phyloP scores from a whole-genome alignment of 441 rosid genomes.

The Eutrema salsugineum region DNA sequence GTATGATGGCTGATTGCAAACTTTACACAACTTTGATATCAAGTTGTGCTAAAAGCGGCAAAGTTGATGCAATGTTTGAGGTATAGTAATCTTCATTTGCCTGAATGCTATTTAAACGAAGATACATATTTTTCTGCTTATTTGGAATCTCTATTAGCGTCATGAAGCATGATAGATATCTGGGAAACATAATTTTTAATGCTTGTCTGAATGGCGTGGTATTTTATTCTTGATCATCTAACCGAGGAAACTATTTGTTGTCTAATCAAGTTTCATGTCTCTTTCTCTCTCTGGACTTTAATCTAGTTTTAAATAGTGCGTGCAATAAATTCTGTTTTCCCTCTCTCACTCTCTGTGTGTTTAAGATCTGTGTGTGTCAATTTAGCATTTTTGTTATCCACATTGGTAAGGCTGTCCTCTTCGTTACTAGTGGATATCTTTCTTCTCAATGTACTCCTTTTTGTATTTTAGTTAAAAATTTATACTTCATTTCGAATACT shows the following conservation, averaged over 20 bases:
- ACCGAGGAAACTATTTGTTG: neutral
- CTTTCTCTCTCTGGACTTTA: too few species aligned
- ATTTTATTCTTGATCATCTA: neutral
- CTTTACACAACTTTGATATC: constrained; percentile 92
- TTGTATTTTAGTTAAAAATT: neutral
- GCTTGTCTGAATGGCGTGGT: neutral
- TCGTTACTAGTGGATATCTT: too few species aligned
- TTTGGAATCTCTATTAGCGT: neutral
- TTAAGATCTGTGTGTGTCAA: too few species aligned
- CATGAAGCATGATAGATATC: neutral
- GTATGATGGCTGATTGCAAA: constrained; percentile 76
- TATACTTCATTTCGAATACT: neutral
- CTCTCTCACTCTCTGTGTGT: too few species aligned
- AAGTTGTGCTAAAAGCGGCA: constrained; percentile 88
- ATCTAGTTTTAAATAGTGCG: too few species aligned
- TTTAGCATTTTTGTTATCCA: too few species aligned
- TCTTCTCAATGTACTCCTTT: neutral
- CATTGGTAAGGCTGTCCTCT: too few species aligned
- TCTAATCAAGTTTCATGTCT: too few species aligned
- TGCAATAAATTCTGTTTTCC: too few species aligned
- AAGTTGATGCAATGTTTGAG: constrained; percentile 96
- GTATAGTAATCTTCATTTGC: constrained; percentile 40
- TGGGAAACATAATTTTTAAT: neutral
- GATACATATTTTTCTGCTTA: neutral
- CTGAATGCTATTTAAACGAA: constrained; percentile 11